These are phyloP conservation scores for Coelastrella sp. DNA, from an alignment of 139 green algal genomes.

Conservation along the genomic window DNA sequence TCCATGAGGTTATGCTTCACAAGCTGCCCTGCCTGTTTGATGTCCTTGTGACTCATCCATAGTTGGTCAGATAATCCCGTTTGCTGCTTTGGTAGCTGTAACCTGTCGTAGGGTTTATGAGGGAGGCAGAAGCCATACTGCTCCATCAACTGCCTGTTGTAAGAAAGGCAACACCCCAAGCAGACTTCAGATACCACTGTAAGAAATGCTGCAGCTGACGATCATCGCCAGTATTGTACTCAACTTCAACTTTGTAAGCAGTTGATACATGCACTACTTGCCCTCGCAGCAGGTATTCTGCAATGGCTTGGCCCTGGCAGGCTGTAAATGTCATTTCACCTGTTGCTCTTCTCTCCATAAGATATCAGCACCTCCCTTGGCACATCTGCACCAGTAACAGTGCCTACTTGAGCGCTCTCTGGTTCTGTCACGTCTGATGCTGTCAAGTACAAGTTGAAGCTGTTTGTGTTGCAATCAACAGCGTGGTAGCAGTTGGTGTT, in stretches of 20 bases:
- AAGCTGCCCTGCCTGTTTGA: not conserved
- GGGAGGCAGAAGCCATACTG: conserved; percentile 62
- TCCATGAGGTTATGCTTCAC: not conserved
- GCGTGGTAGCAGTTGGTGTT: not conserved
- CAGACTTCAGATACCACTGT: not conserved
- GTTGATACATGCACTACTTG: not conserved
- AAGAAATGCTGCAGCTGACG: not conserved
- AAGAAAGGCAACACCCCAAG: not conserved
- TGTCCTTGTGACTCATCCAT: conserved; percentile 19
- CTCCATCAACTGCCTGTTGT: conserved; percentile 63
- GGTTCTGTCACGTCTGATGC: not conserved
- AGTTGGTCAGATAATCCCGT: not conserved
- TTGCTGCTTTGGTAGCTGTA: not conserved
- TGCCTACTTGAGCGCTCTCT: not conserved
- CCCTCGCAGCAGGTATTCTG: not conserved
- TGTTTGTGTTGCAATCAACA: not conserved
- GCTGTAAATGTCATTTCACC: not conserved
- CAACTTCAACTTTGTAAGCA: not conserved
- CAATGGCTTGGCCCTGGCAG: not conserved
- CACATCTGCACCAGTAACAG: not conserved
- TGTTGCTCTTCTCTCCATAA: conserved; percentile 59
- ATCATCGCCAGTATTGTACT: not conserved
- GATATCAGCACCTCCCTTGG: conserved; percentile 47
- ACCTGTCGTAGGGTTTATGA: conserved; percentile 54
- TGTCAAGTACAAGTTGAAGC: not conserved